Evolutionary conservation across 2,329 filamentous ascomycete species (phyloP).

Genomic region (Chrysosphaeria jannelii): DNA sequence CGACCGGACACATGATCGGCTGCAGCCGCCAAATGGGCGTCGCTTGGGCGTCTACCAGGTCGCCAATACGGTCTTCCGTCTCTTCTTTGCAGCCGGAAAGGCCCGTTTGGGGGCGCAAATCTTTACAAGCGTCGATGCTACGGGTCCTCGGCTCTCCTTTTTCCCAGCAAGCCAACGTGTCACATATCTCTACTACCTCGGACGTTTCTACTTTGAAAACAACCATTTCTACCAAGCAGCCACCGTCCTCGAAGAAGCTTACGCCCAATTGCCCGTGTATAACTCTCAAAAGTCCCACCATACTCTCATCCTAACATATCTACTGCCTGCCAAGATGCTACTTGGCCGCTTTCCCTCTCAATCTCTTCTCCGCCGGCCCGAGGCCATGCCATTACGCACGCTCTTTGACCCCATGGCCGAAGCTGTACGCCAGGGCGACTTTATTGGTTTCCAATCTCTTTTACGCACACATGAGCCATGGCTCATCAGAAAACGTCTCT

Average conservation of each 20-base stretch:
- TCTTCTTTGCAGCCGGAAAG: constrained; percentile 62
- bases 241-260: constrained; percentile 47
- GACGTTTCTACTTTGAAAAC: constrained; percentile 65
- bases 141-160: constrained; percentile 48
- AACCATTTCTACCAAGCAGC: constrained; percentile 55
- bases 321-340: constrained; percentile 58
- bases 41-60: constrained; percentile 73
- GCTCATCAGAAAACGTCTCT: constrained; percentile 45
- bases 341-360: constrained; percentile 54
- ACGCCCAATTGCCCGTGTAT: constrained; percentile 32
- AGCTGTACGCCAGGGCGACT: constrained; percentile 44
- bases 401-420: constrained; percentile 45
- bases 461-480: constrained; percentile 34
- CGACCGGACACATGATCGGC: constrained; percentile 38
- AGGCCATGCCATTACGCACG: constrained; percentile 26
- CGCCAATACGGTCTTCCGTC: constrained; percentile 67
- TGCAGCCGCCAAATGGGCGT: constrained; percentile 44
- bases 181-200: constrained; percentile 83
- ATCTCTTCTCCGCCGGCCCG: constrained; percentile 34
- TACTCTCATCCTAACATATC: constrained; percentile 54
- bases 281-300: too few relatives aligned
- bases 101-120: constrained; percentile 63
- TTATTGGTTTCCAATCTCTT: constrained; percentile 34
- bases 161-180: constrained; percentile 72
- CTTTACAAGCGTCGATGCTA: constrained; percentile 61